Conservation (phyloP, 169 alveolate species). For the Cryptosporidium felis region DNA sequence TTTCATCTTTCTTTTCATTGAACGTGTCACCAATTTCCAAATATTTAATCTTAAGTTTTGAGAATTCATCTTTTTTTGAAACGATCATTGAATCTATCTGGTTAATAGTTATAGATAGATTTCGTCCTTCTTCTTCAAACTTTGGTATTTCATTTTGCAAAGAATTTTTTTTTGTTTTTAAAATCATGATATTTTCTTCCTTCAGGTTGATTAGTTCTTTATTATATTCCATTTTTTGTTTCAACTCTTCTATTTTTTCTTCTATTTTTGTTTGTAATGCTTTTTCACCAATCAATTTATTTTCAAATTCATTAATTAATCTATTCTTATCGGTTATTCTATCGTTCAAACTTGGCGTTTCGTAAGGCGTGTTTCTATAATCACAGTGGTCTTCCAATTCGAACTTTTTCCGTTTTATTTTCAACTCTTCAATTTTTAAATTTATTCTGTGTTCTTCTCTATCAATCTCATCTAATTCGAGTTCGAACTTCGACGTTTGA, state of each 20-base stretch:
- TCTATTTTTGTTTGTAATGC: neutral
- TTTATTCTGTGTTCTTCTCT: conserved; percentile 9
- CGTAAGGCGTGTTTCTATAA: neutral
- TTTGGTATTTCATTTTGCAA: neutral
- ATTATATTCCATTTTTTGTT: neutral
- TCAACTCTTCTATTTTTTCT: neutral
- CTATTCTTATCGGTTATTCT: too few relatives aligned
- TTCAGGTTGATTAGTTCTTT: neutral
- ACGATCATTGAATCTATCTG: neutral
- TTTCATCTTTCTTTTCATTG: neutral
- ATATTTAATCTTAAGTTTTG: neutral
- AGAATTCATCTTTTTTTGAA: neutral
- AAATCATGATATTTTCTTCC: neutral
- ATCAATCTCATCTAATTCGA: neutral
- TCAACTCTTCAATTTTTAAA: conserved; percentile 8
- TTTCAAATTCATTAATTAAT: neutral
- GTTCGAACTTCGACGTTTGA: conserved; percentile 3
- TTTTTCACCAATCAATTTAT: neutral
- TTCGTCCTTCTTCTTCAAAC: neutral
- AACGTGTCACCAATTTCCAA: neutral
- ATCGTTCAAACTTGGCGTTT: too few relatives aligned
- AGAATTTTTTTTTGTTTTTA: neutral
- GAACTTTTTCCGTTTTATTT: neutral
- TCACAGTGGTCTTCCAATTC: neutral
- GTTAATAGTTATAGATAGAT: neutral